Evolutionary conservation across 2,329 filamentous ascomycete species (phyloP), one percentile per base, ranked within the genome.

Genomic region (Aureobasidium namibiae): DNA sequence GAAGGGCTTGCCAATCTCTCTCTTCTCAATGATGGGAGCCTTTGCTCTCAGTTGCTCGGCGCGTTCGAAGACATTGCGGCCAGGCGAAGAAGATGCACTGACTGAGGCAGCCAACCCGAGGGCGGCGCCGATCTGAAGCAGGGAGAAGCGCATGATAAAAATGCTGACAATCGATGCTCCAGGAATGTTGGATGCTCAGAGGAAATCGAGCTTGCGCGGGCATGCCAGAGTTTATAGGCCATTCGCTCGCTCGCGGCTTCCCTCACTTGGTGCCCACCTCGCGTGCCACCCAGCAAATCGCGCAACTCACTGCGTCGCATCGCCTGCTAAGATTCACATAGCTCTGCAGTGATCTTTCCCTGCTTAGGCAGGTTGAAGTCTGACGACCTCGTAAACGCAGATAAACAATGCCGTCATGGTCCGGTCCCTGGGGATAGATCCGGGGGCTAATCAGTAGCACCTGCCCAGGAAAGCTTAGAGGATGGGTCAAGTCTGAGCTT

Each of bases 1-100:
- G n/a, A 63, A 63, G 26, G 59, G 54, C 44, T 58, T 48, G 33
- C 42, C 42, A 31, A 41, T 53, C 13, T 54, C 33, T 18, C 58
- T 60, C 33, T 60, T 58, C 48, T 62, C 61, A 31, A 62, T 53
- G 14, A 61, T 36, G 13, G 53, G 46, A 34, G 38, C 38, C 52
- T 44, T 56, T 34, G 41, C 53, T 23, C 29, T 46, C 41, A 56
- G 24, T 11, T 49, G 38, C 21, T 53, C 49, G 34, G 58, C 53
- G 13, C 59, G 46, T 48, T 62, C 42, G 10, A 58, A 58, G 24
- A 60, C 48, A 38, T 59, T 60, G 11, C 46, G 53, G 33, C 60
- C 50, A 31, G 59, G 53, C 8, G 60, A 60, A 13, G 53, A 48
- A 29, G 29, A 31, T 31, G 53, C 53, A 41, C 36, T 41, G 23